Conservation (phyloP, 2,329 filamentous ascomycete species). For the Ampelomyces quisqualis region DNA sequence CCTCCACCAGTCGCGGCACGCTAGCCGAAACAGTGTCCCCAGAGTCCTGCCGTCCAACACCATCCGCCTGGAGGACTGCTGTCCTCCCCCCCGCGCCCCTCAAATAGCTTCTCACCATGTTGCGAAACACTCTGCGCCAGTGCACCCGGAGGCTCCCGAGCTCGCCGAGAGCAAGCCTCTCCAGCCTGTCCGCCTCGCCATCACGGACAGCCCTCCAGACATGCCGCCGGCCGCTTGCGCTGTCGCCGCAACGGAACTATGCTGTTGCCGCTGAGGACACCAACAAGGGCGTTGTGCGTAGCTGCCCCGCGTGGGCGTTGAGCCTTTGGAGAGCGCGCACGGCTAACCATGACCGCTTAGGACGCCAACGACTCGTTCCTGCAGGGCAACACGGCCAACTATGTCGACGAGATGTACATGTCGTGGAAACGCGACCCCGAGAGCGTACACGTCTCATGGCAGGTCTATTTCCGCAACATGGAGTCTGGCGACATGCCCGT, state of each 20-base stretch:
- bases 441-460: constrained; percentile 97
- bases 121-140: constrained; percentile 67
- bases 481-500: constrained; percentile 97
- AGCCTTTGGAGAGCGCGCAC: constrained; percentile 14
- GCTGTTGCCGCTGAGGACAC: constrained; percentile 60
- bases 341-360: constrained; percentile 45
- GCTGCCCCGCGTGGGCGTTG: constrained; percentile 10
- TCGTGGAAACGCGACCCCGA: constrained; percentile 92
- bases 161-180: constrained; percentile 50
- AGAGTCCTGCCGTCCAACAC: constrained; percentile 20
- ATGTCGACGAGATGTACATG: constrained; percentile 99
- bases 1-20: constrained; percentile 8
- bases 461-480: constrained; percentile 99
- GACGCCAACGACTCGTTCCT: constrained; percentile 96
- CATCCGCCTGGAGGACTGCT: constrained; percentile 37
- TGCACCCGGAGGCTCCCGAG: constrained; percentile 66
- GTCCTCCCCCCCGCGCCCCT: constrained; percentile 19
- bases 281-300: constrained; percentile 61
- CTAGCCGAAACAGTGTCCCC: constrained; percentile 22
- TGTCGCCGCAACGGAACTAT: constrained; percentile 57
- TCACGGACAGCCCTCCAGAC: constrained; percentile 47
- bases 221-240: constrained; percentile 51
- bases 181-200: constrained; percentile 41
- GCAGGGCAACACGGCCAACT: constrained; percentile 94
- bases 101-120: constrained; percentile 57